These are phyloP conservation scores for Lactifluus rugatus DNA, from an alignment of 768 basidiomycete species.

Conservation along the genomic window DNA sequence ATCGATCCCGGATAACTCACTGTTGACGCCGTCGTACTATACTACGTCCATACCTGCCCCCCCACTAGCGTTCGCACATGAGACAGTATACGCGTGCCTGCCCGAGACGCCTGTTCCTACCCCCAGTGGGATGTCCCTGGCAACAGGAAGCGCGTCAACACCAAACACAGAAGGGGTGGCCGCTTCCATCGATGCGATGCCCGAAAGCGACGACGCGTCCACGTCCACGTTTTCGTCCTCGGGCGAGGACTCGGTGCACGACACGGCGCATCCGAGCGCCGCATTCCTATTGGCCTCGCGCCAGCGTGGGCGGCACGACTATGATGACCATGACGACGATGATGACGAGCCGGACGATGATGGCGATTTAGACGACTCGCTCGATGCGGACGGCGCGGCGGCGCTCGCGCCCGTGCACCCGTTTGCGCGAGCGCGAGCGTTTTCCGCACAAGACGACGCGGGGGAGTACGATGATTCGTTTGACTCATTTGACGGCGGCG, in stretches of 20 bases:
- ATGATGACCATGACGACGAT: constrained; percentile 11
- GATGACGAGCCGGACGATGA: constrained; percentile 18
- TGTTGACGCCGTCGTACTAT: constrained; percentile 9
- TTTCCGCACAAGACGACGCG: constrained; percentile 5
- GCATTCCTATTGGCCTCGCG: constrained; percentile 58
- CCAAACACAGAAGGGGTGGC: neutral
- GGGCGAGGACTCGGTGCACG: constrained; percentile 42
- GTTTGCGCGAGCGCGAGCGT: constrained; percentile 37
- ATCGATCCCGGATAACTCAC: neutral
- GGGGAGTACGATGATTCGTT: constrained; percentile 34
- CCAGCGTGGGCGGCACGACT: constrained; percentile 16
- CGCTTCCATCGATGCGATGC: neutral
- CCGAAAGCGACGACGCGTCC: constrained; percentile 27
- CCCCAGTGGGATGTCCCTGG: constrained; percentile 20
- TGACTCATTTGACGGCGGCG: constrained; percentile 34
- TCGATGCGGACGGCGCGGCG: constrained; percentile 33
- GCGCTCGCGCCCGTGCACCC: constrained; percentile 50
- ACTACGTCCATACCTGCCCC: neutral
- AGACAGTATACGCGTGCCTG: constrained; percentile 18
- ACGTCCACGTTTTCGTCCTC: constrained; percentile 47
- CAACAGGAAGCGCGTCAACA: neutral
- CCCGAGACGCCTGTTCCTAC: constrained; percentile 22
- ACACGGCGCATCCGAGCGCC: constrained; percentile 55
- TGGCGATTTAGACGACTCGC: constrained; percentile 27
- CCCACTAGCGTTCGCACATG: constrained; percentile 16